These are phyloP conservation scores for Ramaria rubella DNA, from an alignment of 768 basidiomycete genomes.

Conservation along the genomic window DNA sequence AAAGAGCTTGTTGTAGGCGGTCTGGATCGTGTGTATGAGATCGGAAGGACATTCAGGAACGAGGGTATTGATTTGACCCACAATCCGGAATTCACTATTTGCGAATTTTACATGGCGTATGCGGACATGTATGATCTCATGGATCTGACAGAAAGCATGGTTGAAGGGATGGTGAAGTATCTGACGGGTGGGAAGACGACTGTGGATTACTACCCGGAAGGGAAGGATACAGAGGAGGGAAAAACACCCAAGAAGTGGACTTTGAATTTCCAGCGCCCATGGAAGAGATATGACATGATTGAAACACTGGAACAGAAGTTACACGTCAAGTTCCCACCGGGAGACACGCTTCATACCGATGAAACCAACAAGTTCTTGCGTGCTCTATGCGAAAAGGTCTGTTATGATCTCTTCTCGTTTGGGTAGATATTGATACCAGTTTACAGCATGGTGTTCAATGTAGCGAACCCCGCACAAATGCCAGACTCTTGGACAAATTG, in stretches of 20 bases:
- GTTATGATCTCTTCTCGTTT: neutral
- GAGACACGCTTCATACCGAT: slow-evolving; percentile 79
- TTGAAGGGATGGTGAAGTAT: slow-evolving; percentile 87
- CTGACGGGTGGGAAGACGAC: slow-evolving; percentile 76
- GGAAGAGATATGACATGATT: slow-evolving; percentile 99
- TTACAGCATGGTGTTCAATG: slow-evolving; percentile 91
- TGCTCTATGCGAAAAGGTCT: slow-evolving; percentile 78
- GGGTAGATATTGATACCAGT: slow-evolving; percentile 1
- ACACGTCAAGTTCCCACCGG: slow-evolving; percentile 85
- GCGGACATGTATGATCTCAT: slow-evolving; percentile 98
- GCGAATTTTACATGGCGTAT: slow-evolving; percentile 99
- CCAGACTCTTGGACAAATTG: slow-evolving; percentile 95
- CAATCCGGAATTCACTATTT: slow-evolving; percentile 98
- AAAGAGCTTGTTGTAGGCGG: slow-evolving; percentile 98
- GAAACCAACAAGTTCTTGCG: slow-evolving; percentile 86
- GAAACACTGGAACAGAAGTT: slow-evolving; percentile 92
- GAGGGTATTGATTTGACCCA: slow-evolving; percentile 99
- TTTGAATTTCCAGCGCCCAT: slow-evolving; percentile 87
- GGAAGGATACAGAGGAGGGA: slow-evolving; percentile 61
- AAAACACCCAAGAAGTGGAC: slow-evolving; percentile 48
- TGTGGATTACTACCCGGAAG: slow-evolving; percentile 86
- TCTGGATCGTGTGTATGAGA: slow-evolving; percentile 96
- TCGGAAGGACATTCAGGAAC: slow-evolving; percentile 96
- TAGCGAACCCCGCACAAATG: slow-evolving; percentile 90
- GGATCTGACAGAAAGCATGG: slow-evolving; percentile 89